Evolutionary conservation across 2,329 filamentous ascomycete genomes (phyloP).

Genomic region (Phialemonium atrogriseum): DNA sequence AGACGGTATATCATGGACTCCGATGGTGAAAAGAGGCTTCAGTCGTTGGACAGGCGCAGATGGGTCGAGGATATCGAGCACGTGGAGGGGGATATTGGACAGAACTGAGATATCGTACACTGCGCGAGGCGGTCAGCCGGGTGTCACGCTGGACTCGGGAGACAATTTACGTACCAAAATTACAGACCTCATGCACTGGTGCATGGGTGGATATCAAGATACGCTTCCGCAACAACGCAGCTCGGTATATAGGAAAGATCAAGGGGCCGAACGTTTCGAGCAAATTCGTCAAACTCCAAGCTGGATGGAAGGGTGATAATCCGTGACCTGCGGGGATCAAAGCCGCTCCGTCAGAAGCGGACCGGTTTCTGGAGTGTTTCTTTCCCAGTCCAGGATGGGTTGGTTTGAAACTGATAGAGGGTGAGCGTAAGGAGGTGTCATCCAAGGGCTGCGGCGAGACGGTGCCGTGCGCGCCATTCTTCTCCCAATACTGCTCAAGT

Average conservation of each 20-base stretch:
- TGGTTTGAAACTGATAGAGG: conserved; percentile 35
- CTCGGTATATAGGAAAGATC: conserved; percentile 84
- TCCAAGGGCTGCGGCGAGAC: conserved; percentile 25
- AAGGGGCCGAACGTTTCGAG: conserved; percentile 82
- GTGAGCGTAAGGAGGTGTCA: conserved; percentile 46
- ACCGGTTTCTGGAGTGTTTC: conserved; percentile 47
- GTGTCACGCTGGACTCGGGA: conserved; percentile 12
- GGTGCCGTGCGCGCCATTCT: conserved; percentile 38
- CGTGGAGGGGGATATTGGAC: conserved; percentile 73
- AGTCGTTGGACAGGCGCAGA: conserved; percentile 56
- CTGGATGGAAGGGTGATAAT: conserved; percentile 74
- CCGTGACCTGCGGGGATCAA: conserved; percentile 53
- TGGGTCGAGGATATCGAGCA: conserved; percentile 60
- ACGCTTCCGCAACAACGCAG: conserved; percentile 76
- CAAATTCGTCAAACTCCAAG: conserved; percentile 69
- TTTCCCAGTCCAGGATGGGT: conserved; percentile 25
- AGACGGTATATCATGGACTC: conserved; percentile 83
- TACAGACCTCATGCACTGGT: conserved; percentile 77
- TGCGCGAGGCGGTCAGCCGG: conserved; percentile 22
- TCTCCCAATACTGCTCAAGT: conserved; percentile 76
- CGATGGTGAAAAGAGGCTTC: conserved; percentile 82
- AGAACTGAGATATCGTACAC: conserved; percentile 94
- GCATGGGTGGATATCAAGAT: conserved; percentile 81
- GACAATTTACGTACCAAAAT: conserved; percentile 60
- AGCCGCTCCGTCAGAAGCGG: conserved; percentile 53